Evolutionary conservation across 2,329 filamentous ascomycete genomes (phyloP).

Genomic region (Penicillium occitanis): DNA sequence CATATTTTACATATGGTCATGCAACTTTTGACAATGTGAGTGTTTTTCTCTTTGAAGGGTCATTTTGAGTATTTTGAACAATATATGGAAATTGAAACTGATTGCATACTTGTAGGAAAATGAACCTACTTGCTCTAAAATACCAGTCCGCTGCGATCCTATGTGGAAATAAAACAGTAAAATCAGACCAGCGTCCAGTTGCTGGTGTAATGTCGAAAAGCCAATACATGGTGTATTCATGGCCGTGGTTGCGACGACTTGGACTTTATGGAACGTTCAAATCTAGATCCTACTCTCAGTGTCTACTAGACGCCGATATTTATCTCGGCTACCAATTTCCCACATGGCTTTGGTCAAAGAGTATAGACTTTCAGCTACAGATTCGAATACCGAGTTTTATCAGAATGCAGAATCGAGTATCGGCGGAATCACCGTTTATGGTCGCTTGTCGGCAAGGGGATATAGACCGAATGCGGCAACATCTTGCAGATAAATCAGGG

Average conservation of each 20-base stretch:
- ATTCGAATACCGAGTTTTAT: not conserved
- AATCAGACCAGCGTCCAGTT: not conserved
- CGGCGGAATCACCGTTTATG: not conserved
- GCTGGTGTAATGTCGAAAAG: not conserved
- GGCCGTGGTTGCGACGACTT: not conserved
- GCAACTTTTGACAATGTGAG: constrained; percentile 10
- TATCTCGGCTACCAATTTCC: constrained; percentile 10
- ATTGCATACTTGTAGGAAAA: not conserved
- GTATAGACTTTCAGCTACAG: constrained; percentile 1
- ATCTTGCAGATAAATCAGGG: not conserved
- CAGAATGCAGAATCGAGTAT: constrained; percentile 7
- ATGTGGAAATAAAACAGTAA: not conserved
- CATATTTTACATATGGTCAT: not conserved
- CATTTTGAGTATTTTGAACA: no score
- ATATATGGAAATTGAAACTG: no score
- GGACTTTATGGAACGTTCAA: not conserved
- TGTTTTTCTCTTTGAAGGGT: no score
- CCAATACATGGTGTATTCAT: not conserved
- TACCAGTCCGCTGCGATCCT: not conserved
- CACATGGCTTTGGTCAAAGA: constrained; percentile 11
- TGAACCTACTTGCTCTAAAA: not conserved
- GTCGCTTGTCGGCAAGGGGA: not conserved
- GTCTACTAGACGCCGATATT: not conserved
- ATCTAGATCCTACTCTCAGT: not conserved
- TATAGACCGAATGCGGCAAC: not conserved